Percentiles rank a stretch among this genome's conserved stretches.
Evolutionary conservation across 2,329 filamentous ascomycete genomes (phyloP).

Genomic region (Septoria linicola): DNA sequence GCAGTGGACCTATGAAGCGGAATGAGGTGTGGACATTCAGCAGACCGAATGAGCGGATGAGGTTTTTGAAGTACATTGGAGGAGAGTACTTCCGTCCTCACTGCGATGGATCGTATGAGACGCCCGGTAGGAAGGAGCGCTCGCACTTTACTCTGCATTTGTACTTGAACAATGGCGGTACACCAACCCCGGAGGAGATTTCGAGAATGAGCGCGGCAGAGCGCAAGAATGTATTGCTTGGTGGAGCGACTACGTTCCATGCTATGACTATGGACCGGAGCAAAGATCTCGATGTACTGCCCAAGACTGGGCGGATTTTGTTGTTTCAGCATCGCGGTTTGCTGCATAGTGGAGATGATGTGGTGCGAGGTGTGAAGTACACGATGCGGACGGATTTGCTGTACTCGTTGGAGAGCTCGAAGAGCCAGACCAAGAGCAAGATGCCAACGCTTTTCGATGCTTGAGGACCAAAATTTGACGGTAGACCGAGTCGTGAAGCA

Average conservation of each 20-base stretch:
- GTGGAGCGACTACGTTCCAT: conserved; percentile 57
- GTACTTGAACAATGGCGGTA: conserved; percentile 40
- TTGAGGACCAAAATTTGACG: neutral
- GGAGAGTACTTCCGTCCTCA: conserved; percentile 76
- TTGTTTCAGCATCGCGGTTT: conserved; percentile 57
- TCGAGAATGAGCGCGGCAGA: conserved; percentile 32
- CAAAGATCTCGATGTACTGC: conserved; percentile 46
- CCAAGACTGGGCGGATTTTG: conserved; percentile 53
- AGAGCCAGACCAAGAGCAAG: conserved; percentile 16
- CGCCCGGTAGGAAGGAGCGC: conserved; percentile 52
- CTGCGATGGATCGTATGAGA: conserved; percentile 64
- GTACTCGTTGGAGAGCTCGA: conserved; percentile 43
- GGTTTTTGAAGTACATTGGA: conserved; percentile 69
- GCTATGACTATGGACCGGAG: conserved; percentile 32
- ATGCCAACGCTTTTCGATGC: conserved; percentile 17
- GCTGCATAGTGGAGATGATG: conserved; percentile 56
- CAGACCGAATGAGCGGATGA: conserved; percentile 68
- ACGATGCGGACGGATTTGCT: conserved; percentile 58
- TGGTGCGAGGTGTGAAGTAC: conserved; percentile 54
- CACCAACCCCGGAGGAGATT: conserved; percentile 19
- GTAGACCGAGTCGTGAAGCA: neutral
- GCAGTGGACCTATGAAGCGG: conserved; percentile 45
- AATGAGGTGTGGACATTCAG: conserved; percentile 46
- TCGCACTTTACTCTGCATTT: conserved; percentile 58
- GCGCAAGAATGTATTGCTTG: conserved; percentile 41